Evolutionary conservation across 148 eudicot species (phyloP).

Genomic region (Fallopia convolvulus): DNA sequence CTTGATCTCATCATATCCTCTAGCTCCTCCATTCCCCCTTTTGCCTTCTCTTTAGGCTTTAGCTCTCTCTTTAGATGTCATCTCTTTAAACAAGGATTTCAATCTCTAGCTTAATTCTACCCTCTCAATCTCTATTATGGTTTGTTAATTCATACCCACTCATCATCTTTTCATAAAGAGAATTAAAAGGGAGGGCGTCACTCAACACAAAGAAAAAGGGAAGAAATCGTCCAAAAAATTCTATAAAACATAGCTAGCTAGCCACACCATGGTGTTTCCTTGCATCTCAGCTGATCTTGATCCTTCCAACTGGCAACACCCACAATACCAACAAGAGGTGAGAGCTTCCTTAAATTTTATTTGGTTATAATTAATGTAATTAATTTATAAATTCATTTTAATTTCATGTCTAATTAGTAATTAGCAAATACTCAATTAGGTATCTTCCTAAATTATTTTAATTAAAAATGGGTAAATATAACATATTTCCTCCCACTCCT

Average conservation of each 20-base stretch:
- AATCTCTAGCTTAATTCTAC: too few relatives aligned
- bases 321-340: slow-evolving; percentile 2
- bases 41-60: not conserved
- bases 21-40: not conserved
- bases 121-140: not conserved
- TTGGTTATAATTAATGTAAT: too few relatives aligned
- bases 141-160: not conserved
- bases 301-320: not conserved
- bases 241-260: not conserved
- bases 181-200: not conserved
- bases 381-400: too few relatives aligned
- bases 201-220: not conserved
- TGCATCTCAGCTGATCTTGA: not conserved
- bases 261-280: not conserved
- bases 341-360: not conserved
- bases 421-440: too few relatives aligned
- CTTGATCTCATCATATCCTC: not conserved
- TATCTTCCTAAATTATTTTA: too few relatives aligned
- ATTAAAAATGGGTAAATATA: too few relatives aligned
- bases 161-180: not conserved
- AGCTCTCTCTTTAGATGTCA: not conserved
- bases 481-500: too few relatives aligned
- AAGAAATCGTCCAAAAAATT: not conserved
- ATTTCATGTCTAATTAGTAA: too few relatives aligned
- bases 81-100: too few relatives aligned